Base-by-base conservation (phyloP, 1,284 basidiomycete genomes). In the Ceratobasidium sp. region DNA sequence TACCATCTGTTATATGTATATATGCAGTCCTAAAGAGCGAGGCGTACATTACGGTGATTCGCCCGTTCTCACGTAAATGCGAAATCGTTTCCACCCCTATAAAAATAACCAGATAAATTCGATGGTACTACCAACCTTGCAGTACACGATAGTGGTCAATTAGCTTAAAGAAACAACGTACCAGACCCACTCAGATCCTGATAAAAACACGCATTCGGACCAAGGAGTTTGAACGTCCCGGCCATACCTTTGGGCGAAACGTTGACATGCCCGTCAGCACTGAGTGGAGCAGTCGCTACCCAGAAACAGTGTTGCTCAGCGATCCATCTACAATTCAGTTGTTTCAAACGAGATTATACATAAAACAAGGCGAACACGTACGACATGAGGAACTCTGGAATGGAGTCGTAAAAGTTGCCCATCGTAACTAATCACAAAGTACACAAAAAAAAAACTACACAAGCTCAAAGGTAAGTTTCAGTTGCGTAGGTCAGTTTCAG, bases 111-210 rank as follows among this genome's bases (percentile, higher is more conserved):
- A 66, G 33, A 33, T 33, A 33, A 33, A 33, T 33, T 33, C 4
- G 33, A 33, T 33, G 33, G 4, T 33, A 33, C 33, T 2, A 33
- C 33, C 33, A 33, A 4, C 33, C 33, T 4, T 5, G 1, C 13
- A 48, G 26, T 48, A 1, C n/a, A 7, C 7, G 10, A 13, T 17
- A 50, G 26, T 76, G 62, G 3, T 12, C 9, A 48, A 17, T 6
- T 38, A 28, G 52, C 7, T 17, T 42, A n/a, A 3, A 10, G 6
- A 56, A 15, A 7, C 38, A 12, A 12, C 40, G 64, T 23, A 84
- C 87, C 89, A 76, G 89, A 89, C 13, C 90, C 90, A 52, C 87
- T 88, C 59, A 90, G 83, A 81, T 90, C 90, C 80, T 91, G 89
- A 70, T 91, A 91, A 89, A 90, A 91, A 3, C 90, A 88, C 62